These are phyloP conservation scores for Wickerhamiella dianesei DNA, from an alignment of 805 yeast species.

Conservation along the genomic window DNA sequence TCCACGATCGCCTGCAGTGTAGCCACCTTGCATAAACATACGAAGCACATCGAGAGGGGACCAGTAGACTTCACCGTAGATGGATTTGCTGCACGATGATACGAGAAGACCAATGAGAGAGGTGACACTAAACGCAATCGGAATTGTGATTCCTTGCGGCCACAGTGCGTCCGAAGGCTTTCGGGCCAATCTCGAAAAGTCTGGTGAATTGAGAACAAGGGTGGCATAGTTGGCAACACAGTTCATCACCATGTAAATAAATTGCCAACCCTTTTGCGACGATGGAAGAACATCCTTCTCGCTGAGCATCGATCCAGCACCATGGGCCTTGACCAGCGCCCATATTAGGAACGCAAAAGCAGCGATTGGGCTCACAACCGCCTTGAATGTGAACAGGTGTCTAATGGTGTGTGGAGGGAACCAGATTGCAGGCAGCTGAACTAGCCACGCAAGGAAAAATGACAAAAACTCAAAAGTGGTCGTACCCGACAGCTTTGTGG, in stretches of 20 bases:
- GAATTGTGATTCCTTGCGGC: slow-evolving; percentile 53
- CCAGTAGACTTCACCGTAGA: slow-evolving; percentile 68
- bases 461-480: slow-evolving; percentile 60
- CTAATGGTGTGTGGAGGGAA: slow-evolving; percentile 71
- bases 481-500: slow-evolving; percentile 35
- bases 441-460: slow-evolving; percentile 72
- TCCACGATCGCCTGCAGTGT: slow-evolving; percentile 42
- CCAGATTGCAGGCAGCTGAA: slow-evolving; percentile 67
- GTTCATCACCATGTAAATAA: slow-evolving; percentile 63
- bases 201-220: slow-evolving; percentile 78
- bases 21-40: slow-evolving; percentile 34
- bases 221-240: slow-evolving; percentile 78
- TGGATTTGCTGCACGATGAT: slow-evolving; percentile 54
- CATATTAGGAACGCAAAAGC: slow-evolving; percentile 73
- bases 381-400: slow-evolving; percentile 72
- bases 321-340: slow-evolving; percentile 69
- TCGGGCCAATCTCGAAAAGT: slow-evolving; percentile 70
- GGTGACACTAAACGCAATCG: slow-evolving; percentile 64
- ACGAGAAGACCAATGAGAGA: slow-evolving; percentile 76
- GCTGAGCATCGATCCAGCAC: slow-evolving; percentile 54
- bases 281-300: slow-evolving; percentile 41
- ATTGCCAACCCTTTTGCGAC: slow-evolving; percentile 66
- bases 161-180: slow-evolving; percentile 26
- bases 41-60: slow-evolving; percentile 67
- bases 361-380: slow-evolving; percentile 65